phyloP scores from a whole-genome alignment of 2,329 filamentous ascomycete species.

The Pseudodiploospora longispora region DNA sequence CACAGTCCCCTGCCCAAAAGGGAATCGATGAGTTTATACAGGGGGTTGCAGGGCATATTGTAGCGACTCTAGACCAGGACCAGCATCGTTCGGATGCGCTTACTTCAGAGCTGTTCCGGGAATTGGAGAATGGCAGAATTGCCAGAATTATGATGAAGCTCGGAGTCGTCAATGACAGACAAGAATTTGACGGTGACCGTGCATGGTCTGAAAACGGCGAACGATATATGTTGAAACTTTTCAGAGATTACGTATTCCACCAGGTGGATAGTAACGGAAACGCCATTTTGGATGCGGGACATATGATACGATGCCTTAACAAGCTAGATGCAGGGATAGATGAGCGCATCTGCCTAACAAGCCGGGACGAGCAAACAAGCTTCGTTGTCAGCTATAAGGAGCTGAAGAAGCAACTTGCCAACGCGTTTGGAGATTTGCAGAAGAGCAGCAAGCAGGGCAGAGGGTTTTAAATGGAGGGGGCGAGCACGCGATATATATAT shows the following conservation, averaged over 20 bases:
- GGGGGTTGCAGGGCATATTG: constrained; percentile 70
- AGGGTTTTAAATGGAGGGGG: constrained; percentile 22
- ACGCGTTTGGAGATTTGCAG: constrained; percentile 50
- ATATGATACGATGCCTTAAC: constrained; percentile 80
- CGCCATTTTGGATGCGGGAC: constrained; percentile 76
- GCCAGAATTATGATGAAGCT: constrained; percentile 76
- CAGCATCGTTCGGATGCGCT: constrained; percentile 74
- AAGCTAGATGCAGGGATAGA: constrained; percentile 87
- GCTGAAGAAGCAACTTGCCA: constrained; percentile 58
- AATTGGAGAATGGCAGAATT: constrained; percentile 83
- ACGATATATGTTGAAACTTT: constrained; percentile 86
- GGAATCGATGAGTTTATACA: constrained; percentile 71
- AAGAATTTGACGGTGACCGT: constrained; percentile 69
- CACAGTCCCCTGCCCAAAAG: constrained; percentile 50
- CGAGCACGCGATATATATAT: background rate
- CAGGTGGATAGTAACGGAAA: constrained; percentile 81
- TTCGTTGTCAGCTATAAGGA: constrained; percentile 89
- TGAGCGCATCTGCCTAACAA: constrained; percentile 78
- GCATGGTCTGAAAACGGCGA: constrained; percentile 90
- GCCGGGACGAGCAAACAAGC: constrained; percentile 81
- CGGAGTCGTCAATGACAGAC: constrained; percentile 80
- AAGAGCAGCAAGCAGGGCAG: constrained; percentile 34
- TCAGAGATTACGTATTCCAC: constrained; percentile 95
- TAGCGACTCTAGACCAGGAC: constrained; percentile 65
- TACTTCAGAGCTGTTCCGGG: constrained; percentile 62